Percentiles rank a stretch among this genome's conserved stretches.
Conservation (phyloP, 768 basidiomycete species). For the Udeniomyces megalosporus region DNA sequence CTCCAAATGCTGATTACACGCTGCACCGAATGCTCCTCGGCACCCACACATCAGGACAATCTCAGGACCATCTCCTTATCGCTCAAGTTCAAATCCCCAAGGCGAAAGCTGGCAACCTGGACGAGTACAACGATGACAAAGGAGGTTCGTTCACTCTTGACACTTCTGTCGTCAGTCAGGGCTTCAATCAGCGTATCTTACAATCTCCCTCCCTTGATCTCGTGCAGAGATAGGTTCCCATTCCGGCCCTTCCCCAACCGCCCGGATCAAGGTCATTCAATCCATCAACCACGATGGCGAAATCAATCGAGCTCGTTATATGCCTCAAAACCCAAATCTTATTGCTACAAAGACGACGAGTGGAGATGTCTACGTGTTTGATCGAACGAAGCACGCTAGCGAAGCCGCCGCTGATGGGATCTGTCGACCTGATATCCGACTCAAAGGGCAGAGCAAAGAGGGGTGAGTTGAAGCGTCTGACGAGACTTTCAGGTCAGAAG, state of each 20-base stretch:
- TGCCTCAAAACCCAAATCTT: conserved; percentile 96
- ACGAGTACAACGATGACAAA: conserved; percentile 79
- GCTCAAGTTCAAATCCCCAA: conserved; percentile 87
- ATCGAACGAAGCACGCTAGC: conserved; percentile 88
- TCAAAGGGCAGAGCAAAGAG: conserved; percentile 81
- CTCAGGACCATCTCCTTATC: conserved; percentile 88
- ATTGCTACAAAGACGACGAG: conserved; percentile 86
- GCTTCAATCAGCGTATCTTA: too few relatives aligned
- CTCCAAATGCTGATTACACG: conserved; percentile 68
- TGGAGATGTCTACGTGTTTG: conserved; percentile 88
- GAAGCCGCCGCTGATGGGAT: conserved; percentile 69
- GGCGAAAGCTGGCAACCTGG: conserved; percentile 46
- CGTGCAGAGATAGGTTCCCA: conserved; percentile 75
- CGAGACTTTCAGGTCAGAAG: too few relatives aligned
- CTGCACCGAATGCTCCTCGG: conserved; percentile 86
- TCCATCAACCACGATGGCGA: conserved; percentile 90
- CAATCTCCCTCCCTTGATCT: background rate
- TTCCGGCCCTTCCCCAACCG: conserved; percentile 37
- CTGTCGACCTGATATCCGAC: conserved; percentile 76
- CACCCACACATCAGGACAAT: conserved; percentile 90
- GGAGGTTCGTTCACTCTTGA: conserved; percentile 35
- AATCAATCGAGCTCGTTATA: conserved; percentile 92
- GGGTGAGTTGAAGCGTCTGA: conserved; percentile 45
- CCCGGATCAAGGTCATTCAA: conserved; percentile 78
- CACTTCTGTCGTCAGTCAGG: background rate